Percentiles rank a stretch among this genome's conserved stretches.
Conservation (phyloP, 768 basidiomycete species). For the Fistulinella prunicolor region DNA sequence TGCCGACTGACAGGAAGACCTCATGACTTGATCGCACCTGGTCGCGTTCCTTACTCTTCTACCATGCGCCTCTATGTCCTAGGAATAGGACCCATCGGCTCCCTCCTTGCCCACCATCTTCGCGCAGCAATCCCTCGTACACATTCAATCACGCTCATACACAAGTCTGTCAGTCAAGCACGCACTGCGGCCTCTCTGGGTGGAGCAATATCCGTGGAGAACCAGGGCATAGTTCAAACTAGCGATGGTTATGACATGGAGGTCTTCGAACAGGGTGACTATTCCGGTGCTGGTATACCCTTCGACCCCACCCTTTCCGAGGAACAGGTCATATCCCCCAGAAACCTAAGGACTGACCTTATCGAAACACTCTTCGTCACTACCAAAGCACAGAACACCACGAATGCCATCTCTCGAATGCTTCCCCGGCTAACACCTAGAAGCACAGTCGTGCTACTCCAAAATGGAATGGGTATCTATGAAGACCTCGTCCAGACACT, state of each 20-base stretch:
- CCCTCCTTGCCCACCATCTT: conserved; percentile 77
- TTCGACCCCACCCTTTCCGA: conserved; percentile 14
- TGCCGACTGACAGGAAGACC: too few relatives aligned
- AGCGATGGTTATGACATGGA: conserved; percentile 50
- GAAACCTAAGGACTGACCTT: conserved; percentile 19
- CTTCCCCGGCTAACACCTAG: conserved; percentile 57
- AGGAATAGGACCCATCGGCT: conserved; percentile 82
- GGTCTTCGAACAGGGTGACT: conserved; percentile 36
- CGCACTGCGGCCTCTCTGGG: conserved; percentile 32
- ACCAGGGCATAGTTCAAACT: conserved; percentile 42
- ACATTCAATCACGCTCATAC: conserved; percentile 66
- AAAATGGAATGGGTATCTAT: conserved; percentile 93
- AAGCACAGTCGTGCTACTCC: conserved; percentile 87
- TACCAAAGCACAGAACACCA: conserved; percentile 70
- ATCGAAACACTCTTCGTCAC: conserved; percentile 84
- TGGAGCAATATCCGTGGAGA: conserved; percentile 46
- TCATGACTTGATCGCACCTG: too few relatives aligned
- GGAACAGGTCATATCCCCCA: conserved; percentile 9
- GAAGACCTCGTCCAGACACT: conserved; percentile 65
- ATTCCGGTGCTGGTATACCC: conserved; percentile 20
- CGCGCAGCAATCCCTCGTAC: conserved; percentile 51
- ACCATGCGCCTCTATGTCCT: conserved; percentile 72
- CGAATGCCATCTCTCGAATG: conserved; percentile 55
- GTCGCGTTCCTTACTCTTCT: too few relatives aligned
- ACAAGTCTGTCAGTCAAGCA: conserved; percentile 48